Evolutionary conservation across 257 asterid species (phyloP), one percentile per base, ranked within the genome.

Genomic region (Solanum gracilifrons): DNA sequence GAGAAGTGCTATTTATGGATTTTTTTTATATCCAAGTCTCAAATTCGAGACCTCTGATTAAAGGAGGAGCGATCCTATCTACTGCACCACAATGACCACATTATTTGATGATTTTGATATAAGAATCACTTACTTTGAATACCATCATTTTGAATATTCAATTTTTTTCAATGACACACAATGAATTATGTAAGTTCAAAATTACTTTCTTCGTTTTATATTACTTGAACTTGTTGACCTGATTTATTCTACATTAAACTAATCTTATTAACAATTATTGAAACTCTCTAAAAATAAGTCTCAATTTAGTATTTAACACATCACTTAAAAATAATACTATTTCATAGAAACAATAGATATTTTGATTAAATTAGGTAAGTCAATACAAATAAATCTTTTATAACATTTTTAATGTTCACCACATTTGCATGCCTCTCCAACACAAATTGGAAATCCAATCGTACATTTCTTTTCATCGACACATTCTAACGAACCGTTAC

Each of bases 11-110:
- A 16, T 18, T 18, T 51, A 51, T 18, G 62, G 0, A 2, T 6
- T 51, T 51, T 39, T 39, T 51, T 51, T 0, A 18, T 6, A 51
- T 16, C 0, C 21, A 15, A 48, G 2, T 5, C 21, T 15, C 21
- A 15, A 5, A 48, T 0, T 1, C n/a, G 9, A 7, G 1, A 20
- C 0, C 11, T 55, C 25, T 55, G 4, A 18, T 55, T 55, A 55
- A 55, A 55, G 4, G 1, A 55, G 10, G 10, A 55, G 4, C 0
- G 9, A 16, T 0, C n/a, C 1, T 1, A 55, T 55, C 10, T 18
- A 55, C 2, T 55, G 3, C 4, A 51, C 1, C n/a, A n/a, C n/a
- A n/a, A n/a, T n/a, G n/a, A n/a, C n/a, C 60, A 51, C 4, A 2
- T 55, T 20, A 18, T 18, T 55, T 55, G n/a, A 55, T 55, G 11